A percentile compares a stretch with the other conserved stretches of the same genome.
phyloP scores from a whole-genome alignment of 2,329 filamentous ascomycete genomes.

The Neophaeococcomyces mojaviensis region DNA sequence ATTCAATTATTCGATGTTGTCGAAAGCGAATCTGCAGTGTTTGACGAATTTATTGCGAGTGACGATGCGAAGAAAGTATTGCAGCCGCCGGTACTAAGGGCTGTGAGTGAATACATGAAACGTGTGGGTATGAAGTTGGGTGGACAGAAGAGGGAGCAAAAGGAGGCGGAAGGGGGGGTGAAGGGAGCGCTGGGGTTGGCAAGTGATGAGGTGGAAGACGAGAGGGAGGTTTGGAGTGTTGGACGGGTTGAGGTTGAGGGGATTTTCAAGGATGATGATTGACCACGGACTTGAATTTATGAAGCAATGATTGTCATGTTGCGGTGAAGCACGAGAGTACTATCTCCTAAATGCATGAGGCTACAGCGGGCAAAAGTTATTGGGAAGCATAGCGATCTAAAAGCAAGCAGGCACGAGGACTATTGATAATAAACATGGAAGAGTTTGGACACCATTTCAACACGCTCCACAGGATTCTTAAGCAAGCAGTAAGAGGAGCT shows the following conservation, averaged over 20 bases:
- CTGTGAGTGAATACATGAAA: slow-evolving; percentile 97
- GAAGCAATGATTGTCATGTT: too few relatives aligned
- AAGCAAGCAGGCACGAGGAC: too few relatives aligned
- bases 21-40: slow-evolving; percentile 75
- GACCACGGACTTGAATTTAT: too few relatives aligned
- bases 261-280: background rate
- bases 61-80: slow-evolving; percentile 51
- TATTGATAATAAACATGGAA: too few relatives aligned
- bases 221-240: slow-evolving; percentile 91
- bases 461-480: too few relatives aligned
- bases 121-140: slow-evolving; percentile 77
- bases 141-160: slow-evolving; percentile 78
- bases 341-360: too few relatives aligned
- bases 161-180: slow-evolving; percentile 81
- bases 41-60: slow-evolving; percentile 75
- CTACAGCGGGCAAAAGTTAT: too few relatives aligned
- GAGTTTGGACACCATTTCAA: too few relatives aligned
- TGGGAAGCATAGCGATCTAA: too few relatives aligned
- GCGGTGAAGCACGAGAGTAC: too few relatives aligned
- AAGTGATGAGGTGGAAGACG: slow-evolving; percentile 88
- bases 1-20: slow-evolving; percentile 84
- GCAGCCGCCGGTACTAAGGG: slow-evolving; percentile 67
- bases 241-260: slow-evolving; percentile 73
- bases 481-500: too few relatives aligned
- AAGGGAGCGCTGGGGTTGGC: slow-evolving; percentile 71